A percentile compares a stretch with the other conserved stretches of the same genome.
Conservation (phyloP, 2,329 filamentous ascomycete species). For the Apiospora sp. region DNA sequence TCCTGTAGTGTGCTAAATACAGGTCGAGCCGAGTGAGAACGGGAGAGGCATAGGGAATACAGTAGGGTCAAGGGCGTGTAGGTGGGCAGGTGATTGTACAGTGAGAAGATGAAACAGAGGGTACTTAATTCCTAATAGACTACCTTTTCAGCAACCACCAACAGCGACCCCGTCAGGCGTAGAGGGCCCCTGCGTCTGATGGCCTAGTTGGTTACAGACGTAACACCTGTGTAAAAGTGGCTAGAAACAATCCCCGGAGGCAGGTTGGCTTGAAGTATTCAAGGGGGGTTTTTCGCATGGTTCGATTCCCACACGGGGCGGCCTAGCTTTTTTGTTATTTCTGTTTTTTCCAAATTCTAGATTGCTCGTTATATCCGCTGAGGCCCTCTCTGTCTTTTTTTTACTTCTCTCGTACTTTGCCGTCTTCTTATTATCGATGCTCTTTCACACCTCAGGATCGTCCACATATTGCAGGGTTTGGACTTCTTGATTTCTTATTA, state of each 20-base stretch:
- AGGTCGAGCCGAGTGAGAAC: no score
- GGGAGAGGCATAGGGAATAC: no score
- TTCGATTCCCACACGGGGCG: not conserved
- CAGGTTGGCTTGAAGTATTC: slow-evolving; percentile 1
- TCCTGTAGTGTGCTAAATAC: not conserved
- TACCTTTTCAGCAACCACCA: not conserved
- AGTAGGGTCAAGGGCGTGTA: not conserved
- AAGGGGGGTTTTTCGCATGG: slow-evolving; percentile 3
- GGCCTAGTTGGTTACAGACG: not conserved
- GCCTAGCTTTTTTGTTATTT: not conserved
- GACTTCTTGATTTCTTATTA: no score
- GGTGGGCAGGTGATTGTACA: not conserved
- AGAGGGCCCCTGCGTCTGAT: not conserved
- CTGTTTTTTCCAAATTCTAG: not conserved
- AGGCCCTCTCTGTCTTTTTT: not conserved
- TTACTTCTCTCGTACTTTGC: no score
- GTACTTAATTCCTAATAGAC: not conserved
- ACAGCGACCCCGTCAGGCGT: not conserved
- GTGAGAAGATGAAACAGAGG: not conserved
- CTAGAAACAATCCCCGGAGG: not conserved
- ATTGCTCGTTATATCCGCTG: not conserved
- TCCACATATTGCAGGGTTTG: no score
- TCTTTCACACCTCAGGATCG: no score
- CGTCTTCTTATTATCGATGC: no score
- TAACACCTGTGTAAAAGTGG: not conserved